Evolutionary conservation across 176 grass and related monocot genomes (phyloP), one percentile per base, ranked within the genome.

Genomic region (Melocanna baccifera): DNA sequence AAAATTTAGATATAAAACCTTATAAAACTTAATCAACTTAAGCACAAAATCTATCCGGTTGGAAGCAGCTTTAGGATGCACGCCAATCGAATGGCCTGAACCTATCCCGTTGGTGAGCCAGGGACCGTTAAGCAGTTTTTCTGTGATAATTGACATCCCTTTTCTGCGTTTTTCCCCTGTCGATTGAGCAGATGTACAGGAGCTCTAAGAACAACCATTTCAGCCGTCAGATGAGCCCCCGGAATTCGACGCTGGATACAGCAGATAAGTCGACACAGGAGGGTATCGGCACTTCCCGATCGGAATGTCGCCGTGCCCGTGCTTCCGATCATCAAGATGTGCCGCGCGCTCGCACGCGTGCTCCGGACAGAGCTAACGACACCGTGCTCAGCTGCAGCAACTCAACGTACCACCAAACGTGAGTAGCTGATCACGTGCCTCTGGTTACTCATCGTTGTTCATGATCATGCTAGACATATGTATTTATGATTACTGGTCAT

Each of bases 381-480:
- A 19, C 7, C 14, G 14, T 79, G 62, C 45, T 65, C 73, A 40
- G 12, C 46, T 84, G 81, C 53, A 20, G 78, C 57, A 65, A 78
- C 12, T 53, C 55, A 18, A 23, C 83, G n/a, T 1, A 22, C 20
- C 43, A 70, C 32, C 75, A 84, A 83, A 83, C 67, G 90, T 86
- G 55, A 73, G 90, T 12, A 26, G 9, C 46, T 26, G 12, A 69
- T n/a, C n/a, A 48, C 56, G 52, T 22, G 2, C 52, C 52, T 55
- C 9, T 22, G 19, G 52, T 22, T 22, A 52, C 10, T 25, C 5
- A 26, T 5, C 12, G 57, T 12, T 26, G 9, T 61, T 26, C 4
- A 25, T 26, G 57, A 26, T 26, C 23, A 61, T 61, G 57, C 11
- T 12, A 12, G 0, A 12, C 12, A 45, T 45, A 45, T 45, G 3